These are phyloP conservation scores for Fusarium nurragi DNA, from an alignment of 2,329 filamentous ascomycete species.

Conservation along the genomic window DNA sequence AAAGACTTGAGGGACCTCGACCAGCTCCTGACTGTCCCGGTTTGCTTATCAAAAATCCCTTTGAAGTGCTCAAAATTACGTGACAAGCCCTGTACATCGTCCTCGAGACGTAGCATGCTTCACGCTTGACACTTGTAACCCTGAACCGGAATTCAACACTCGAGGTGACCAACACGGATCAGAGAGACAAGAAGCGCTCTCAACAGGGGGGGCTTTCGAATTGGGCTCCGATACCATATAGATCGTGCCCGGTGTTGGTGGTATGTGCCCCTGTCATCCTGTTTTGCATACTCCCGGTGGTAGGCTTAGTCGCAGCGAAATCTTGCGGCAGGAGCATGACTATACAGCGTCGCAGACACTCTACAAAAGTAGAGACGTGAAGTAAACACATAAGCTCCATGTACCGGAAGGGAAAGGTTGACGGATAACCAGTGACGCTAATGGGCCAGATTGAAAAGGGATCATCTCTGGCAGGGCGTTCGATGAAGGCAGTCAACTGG, in stretches of 20 bases:
- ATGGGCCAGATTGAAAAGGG: neutral
- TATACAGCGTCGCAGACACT: neutral
- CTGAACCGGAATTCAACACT: neutral
- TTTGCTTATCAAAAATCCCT: neutral
- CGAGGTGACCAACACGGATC: neutral
- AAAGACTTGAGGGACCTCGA: neutral
- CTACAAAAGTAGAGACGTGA: neutral
- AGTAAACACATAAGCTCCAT: neutral
- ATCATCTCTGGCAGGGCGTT: neutral
- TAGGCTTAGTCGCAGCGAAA: neutral
- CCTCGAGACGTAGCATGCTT: neutral
- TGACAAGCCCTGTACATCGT: neutral
- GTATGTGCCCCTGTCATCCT: neutral
- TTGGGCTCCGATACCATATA: constrained; percentile 3
- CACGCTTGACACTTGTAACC: neutral
- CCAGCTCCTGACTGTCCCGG: neutral
- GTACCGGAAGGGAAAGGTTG: neutral
- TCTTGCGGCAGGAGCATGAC: neutral
- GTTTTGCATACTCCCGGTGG: neutral
- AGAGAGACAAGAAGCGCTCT: neutral
- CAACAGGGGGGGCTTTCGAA: neutral
- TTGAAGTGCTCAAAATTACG: neutral
- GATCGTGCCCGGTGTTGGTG: neutral
- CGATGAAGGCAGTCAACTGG: neutral
- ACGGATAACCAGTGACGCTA: neutral